A percentile compares a stretch with the other conserved stretches of the same genome.
phyloP scores from a whole-genome alignment of 2,329 filamentous ascomycete species.

The Metarhizium humberi region DNA sequence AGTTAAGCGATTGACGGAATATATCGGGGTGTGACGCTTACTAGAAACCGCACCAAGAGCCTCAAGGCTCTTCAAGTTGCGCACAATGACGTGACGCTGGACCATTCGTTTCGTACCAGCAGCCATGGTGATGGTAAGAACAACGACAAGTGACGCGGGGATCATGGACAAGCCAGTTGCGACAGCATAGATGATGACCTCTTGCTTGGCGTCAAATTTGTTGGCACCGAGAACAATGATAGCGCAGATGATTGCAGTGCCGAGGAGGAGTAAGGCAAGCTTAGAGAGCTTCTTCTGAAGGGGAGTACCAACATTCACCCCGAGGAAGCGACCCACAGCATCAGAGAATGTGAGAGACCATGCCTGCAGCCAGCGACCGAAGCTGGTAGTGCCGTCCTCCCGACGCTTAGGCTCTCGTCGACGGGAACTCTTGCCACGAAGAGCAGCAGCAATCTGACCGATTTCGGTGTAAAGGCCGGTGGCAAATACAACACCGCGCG shows the following conservation, averaged over 20 bases:
- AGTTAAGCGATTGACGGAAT: slow-evolving; percentile 12
- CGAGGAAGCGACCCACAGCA: slow-evolving; percentile 36
- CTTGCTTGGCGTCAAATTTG: slow-evolving; percentile 26
- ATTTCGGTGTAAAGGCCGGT: slow-evolving; percentile 55
- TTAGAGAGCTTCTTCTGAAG: slow-evolving; percentile 61
- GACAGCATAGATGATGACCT: slow-evolving; percentile 35
- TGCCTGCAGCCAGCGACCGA: slow-evolving; percentile 23
- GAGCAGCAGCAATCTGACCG: slow-evolving; percentile 45
- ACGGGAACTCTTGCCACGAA: slow-evolving; percentile 28
- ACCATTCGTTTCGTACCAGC: slow-evolving; percentile 47
- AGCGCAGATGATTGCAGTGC: slow-evolving; percentile 39
- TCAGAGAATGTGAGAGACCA: slow-evolving; percentile 27
- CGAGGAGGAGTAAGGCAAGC: slow-evolving; percentile 59
- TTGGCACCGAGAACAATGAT: slow-evolving; percentile 36
- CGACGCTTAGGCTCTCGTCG: slow-evolving; percentile 30
- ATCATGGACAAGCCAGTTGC: slow-evolving; percentile 40
- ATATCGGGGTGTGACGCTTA: slow-evolving; percentile 13
- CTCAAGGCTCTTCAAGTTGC: slow-evolving; percentile 41
- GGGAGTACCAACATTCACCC: slow-evolving; percentile 50
- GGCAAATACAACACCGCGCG: slow-evolving; percentile 49
- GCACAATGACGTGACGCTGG: slow-evolving; percentile 41
- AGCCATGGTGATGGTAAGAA: slow-evolving; percentile 52
- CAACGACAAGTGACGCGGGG: slow-evolving; percentile 37
- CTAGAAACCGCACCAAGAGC: slow-evolving; percentile 45
- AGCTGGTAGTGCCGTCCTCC: slow-evolving; percentile 29